These are phyloP conservation scores for Hypoxylon rubiginosum DNA, from an alignment of 2,329 filamentous ascomycete species.

Conservation along the genomic window DNA sequence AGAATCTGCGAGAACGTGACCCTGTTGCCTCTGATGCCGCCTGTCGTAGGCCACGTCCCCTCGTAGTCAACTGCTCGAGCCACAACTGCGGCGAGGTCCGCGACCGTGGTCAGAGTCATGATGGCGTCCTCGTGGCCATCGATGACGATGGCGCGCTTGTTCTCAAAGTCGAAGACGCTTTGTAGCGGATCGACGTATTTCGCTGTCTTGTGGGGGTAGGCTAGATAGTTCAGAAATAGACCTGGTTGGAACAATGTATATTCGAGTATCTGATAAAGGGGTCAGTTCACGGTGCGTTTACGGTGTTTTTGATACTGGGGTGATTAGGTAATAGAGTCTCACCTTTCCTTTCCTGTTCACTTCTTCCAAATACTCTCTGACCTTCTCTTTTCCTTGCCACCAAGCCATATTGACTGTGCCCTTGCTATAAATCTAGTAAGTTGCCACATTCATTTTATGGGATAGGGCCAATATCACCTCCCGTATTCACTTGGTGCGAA, in stretches of 20 bases:
- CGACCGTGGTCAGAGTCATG: constrained; percentile 60
- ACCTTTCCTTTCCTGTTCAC: constrained; percentile 64
- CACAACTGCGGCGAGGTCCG: constrained; percentile 58
- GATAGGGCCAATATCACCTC: constrained; percentile 50
- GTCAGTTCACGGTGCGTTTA: not conserved
- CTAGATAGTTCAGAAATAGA: constrained; percentile 68
- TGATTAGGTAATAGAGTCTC: not conserved
- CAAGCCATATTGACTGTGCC: constrained; percentile 57
- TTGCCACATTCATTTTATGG: constrained; percentile 1
- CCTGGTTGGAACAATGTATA: constrained; percentile 70
- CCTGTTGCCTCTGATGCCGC: constrained; percentile 58
- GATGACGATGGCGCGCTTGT: constrained; percentile 58
- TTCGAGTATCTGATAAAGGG: constrained; percentile 61
- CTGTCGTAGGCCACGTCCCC: constrained; percentile 58
- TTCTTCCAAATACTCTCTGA: constrained; percentile 63
- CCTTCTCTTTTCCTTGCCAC: constrained; percentile 65
- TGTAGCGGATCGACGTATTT: constrained; percentile 59
- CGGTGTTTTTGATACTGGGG: not conserved
- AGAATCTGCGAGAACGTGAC: constrained; percentile 56
- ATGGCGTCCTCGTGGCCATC: constrained; percentile 58
- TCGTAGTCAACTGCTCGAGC: constrained; percentile 59
- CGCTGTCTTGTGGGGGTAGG: constrained; percentile 61
- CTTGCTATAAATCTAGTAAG: constrained; percentile 43
- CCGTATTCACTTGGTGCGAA: constrained; percentile 73
- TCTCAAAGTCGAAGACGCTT: constrained; percentile 56